phyloP scores from a whole-genome alignment of 306 rosid species.

The Alnus rubra region DNA sequence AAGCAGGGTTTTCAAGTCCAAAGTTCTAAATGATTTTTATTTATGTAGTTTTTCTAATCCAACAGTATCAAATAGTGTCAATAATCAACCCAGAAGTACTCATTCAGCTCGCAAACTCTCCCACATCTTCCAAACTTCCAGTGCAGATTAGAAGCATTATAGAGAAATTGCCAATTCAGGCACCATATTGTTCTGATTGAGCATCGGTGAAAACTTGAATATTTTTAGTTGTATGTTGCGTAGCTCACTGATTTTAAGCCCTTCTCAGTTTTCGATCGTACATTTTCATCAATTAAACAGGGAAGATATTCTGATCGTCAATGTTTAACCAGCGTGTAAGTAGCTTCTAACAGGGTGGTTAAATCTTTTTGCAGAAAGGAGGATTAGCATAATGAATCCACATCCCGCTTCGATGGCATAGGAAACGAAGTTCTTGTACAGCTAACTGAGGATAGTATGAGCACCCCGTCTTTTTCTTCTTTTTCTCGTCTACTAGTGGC shows the following conservation, averaged over 20 bases:
- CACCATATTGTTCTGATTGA: neutral
- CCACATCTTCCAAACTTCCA: no score
- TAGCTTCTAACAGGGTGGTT: conserved; percentile 22
- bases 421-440: conserved; percentile 42
- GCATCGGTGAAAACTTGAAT: neutral
- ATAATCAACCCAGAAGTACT: no score
- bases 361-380: conserved; percentile 49
- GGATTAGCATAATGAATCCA: conserved; percentile 58
- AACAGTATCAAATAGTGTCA: no score
- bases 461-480: conserved; percentile 38
- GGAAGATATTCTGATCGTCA: neutral
- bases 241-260: neutral
- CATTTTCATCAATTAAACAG: neutral
- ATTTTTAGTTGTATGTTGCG: no score
- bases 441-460: conserved; percentile 55
- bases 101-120: no score
- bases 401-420: conserved; percentile 42
- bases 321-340: neutral
- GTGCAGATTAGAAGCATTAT: no score
- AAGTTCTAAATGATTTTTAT: no score
- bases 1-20: no score
- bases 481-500: conserved; percentile 34
- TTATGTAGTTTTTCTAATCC: no score
- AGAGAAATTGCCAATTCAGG: no score
- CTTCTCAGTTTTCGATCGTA: neutral